phyloP scores from a whole-genome alignment of 2,329 filamentous ascomycete species.

The Beauveria varroae region DNA sequence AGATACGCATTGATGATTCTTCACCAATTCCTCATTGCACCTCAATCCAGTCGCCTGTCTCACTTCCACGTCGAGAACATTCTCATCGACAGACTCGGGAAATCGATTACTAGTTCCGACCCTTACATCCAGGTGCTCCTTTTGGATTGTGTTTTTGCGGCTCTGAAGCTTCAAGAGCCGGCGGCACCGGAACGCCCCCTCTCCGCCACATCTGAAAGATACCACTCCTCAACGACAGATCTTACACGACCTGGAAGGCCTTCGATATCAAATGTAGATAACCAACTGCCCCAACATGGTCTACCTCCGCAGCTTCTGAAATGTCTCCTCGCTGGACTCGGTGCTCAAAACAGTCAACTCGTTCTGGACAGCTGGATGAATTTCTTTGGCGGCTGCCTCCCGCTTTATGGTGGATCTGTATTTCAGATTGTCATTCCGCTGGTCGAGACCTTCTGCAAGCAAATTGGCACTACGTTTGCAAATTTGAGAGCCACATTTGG shows the following conservation, averaged over 20 bases:
- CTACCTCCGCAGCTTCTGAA: constrained; percentile 70
- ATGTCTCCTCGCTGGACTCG: constrained; percentile 75
- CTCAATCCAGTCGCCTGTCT: constrained; percentile 50
- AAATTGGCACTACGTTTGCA: constrained; percentile 66
- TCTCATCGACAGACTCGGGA: constrained; percentile 60
- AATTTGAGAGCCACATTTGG: constrained; percentile 60
- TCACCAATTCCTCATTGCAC: constrained; percentile 60
- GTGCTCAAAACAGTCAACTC: constrained; percentile 62
- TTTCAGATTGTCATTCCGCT: constrained; percentile 88
- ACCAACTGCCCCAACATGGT: constrained; percentile 22
- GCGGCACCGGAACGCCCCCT: constrained; percentile 31
- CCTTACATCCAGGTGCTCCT: constrained; percentile 69
- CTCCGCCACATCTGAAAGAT: constrained; percentile 41
- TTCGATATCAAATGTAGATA: constrained; percentile 28
- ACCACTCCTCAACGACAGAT: constrained; percentile 33
- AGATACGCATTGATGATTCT: constrained; percentile 62
- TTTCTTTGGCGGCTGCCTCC: constrained; percentile 76
- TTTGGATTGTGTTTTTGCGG: constrained; percentile 68
- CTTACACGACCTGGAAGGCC: constrained; percentile 30
- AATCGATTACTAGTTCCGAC: constrained; percentile 54
- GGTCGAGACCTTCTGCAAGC: constrained; percentile 78
- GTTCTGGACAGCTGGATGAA: constrained; percentile 88
- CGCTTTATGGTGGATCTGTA: constrained; percentile 74
- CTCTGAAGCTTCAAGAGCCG: constrained; percentile 57
- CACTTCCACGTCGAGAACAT: constrained; percentile 61